These are phyloP conservation scores for Fusarium tjaetaba DNA, from an alignment of 2,329 filamentous ascomycete species.

Conservation along the genomic window DNA sequence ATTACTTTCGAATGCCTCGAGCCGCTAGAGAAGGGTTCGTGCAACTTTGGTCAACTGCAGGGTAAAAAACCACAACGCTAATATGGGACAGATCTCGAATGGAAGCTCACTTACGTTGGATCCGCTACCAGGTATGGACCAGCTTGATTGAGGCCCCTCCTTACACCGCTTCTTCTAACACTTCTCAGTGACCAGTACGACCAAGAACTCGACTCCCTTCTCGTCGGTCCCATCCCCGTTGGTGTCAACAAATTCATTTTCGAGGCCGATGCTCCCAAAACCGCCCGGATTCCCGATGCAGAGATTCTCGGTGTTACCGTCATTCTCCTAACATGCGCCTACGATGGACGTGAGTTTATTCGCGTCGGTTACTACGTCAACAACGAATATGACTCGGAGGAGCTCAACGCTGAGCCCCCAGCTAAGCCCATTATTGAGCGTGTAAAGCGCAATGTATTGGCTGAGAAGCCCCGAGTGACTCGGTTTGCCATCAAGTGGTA, in stretches of 20 bases:
- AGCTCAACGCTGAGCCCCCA: conserved; percentile 88
- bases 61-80: conserved; percentile 22
- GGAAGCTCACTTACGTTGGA: conserved; percentile 99
- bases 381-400: conserved; percentile 96
- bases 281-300: conserved; percentile 88
- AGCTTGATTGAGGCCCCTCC: conserved; percentile 7
- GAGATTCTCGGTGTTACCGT: conserved; percentile 98
- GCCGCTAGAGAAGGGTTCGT: conserved; percentile 86
- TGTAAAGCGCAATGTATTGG: conserved; percentile 89
- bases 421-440: conserved; percentile 93
- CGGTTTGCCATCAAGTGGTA: conserved; percentile 99
- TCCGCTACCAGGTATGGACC: conserved; percentile 90
- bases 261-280: conserved; percentile 92
- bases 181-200: conserved; percentile 85
- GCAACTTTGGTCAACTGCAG: neutral
- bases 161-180: conserved; percentile 38
- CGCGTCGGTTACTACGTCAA: conserved; percentile 99
- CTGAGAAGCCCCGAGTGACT: conserved; percentile 97
- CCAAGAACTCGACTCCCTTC: conserved; percentile 95
- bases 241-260: conserved; percentile 99
- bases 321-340: conserved; percentile 94
- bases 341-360: conserved; percentile 96
- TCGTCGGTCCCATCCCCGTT: conserved; percentile 96
- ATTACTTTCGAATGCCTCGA: conserved; percentile 99
- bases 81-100: conserved; percentile 81